Evolutionary conservation across 768 basidiomycete species (phyloP).

Genomic region (Rhodotorula graminis): DNA sequence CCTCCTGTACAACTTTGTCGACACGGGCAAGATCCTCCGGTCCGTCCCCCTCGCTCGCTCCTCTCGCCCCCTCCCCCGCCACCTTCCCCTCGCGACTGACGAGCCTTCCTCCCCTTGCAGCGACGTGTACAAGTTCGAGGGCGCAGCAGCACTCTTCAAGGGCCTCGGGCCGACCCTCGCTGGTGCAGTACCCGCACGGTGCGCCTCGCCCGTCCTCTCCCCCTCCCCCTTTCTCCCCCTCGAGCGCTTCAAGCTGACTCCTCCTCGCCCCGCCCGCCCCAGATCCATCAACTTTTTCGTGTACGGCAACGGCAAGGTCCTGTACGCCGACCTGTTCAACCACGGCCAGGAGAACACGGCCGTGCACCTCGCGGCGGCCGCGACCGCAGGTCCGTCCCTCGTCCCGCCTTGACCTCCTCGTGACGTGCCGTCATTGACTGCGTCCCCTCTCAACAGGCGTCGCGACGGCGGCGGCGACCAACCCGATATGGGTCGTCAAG

Average conservation of each 20-base stretch:
- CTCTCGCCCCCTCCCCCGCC: neutral
- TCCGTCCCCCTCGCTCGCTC: constrained; percentile 48
- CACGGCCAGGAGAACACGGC: constrained; percentile 71
- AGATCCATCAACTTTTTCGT: constrained; percentile 93
- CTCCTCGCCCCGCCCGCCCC: neutral
- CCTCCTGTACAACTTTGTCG: constrained; percentile 85
- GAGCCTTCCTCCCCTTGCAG: constrained; percentile 33
- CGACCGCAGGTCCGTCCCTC: constrained; percentile 55
- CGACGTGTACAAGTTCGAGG: constrained; percentile 77
- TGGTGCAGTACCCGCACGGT: constrained; percentile 85
- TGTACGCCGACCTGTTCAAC: constrained; percentile 73
- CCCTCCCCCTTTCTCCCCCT: neutral
- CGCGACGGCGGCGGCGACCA: constrained; percentile 80
- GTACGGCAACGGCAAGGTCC: constrained; percentile 91
- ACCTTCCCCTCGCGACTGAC: neutral
- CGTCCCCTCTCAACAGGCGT: constrained; percentile 53
- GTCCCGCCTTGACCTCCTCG: neutral
- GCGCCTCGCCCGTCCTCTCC: constrained; percentile 13
- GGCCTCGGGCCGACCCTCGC: constrained; percentile 91
- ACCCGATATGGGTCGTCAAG: constrained; percentile 99
- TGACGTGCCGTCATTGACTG: neutral
- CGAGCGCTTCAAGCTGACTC: neutral
- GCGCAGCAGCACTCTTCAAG: constrained; percentile 81
- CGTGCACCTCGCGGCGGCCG: constrained; percentile 81
- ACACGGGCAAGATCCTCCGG: constrained; percentile 86